Evolutionary conservation across 768 basidiomycete species (phyloP), one percentile per base, ranked within the genome.

Genomic region (Boletus tomentosulus): DNA sequence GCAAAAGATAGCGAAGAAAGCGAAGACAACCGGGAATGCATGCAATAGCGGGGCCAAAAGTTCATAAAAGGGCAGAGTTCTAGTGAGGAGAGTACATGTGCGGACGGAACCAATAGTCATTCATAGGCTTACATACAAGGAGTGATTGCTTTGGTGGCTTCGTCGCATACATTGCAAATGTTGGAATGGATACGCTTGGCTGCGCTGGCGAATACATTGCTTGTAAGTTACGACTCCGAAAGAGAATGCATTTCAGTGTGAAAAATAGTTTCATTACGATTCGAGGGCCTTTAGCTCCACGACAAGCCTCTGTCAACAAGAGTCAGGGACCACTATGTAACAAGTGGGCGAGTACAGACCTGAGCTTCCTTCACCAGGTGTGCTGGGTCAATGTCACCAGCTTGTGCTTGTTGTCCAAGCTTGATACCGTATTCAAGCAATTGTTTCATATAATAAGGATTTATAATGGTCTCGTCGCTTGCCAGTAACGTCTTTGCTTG

Each of bases 401-500:
- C 70, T 56, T 71, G 66, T 19, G 71, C 57, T 68, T 64, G 62
- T 50, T 66, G 72, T 13, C 86, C 85, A 3, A 87, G 74, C 51
- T 74, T 77, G 56, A 91, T 84, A 8, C 87, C 86, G 63, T 90
- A 89, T 55, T 80, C 67, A 11, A 91, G 71, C 45, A 91, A 66
- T 61, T 91, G 89, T 50, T 74, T 73, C 89, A 91, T 90, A 69
- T 87, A 90, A 66, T 86, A 81, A 3, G 87, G 85, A 58, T 84
- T 86, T 62, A 91, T 90, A 50, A 90, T 75, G 0, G 85, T 83
- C 66, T 90, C 86, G 55, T 88, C 75, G 19, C 65, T 66, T 1
- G 67, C 69, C 4, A 82, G 66, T 19, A 69, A 58, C 15, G 66
- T 58, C 43, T 69, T 73, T 33, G 65, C 74, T 5, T 56, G 61